phyloP scores from a whole-genome alignment of 371 early-diverging fungal genomes.

The Fennellomyces sp. region DNA sequence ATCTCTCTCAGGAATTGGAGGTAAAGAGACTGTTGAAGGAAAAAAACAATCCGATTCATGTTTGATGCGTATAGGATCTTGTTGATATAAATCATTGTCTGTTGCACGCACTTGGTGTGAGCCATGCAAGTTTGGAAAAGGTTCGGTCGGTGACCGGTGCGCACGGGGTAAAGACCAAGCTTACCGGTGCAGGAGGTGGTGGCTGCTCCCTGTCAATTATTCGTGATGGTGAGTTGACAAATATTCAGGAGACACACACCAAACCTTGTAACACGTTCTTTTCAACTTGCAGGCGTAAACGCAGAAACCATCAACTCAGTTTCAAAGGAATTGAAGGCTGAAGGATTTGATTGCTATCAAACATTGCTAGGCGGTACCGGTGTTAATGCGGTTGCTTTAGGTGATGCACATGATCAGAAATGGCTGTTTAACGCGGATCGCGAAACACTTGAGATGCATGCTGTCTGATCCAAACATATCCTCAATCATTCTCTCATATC shows the following conservation, averaged over 20 bases:
- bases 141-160: slow-evolving; percentile 69
- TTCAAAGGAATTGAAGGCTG: slow-evolving; percentile 40
- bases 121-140: slow-evolving; percentile 82
- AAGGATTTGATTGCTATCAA: slow-evolving; percentile 75
- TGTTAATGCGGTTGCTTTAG: slow-evolving; percentile 44
- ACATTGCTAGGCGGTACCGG: slow-evolving; percentile 80
- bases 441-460: slow-evolving; percentile 21
- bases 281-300: slow-evolving; percentile 26
- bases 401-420: slow-evolving; percentile 15
- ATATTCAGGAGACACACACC: neutral
- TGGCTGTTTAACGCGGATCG: slow-evolving; percentile 36
- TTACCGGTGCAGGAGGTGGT: slow-evolving; percentile 98
- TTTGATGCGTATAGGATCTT: slow-evolving; percentile 51
- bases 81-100: slow-evolving; percentile 86
- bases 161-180: slow-evolving; percentile 75
- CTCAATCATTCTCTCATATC: neutral
- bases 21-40: slow-evolving; percentile 15
- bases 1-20: slow-evolving; percentile 38
- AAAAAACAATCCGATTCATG: neutral
- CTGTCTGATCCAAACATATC: neutral
- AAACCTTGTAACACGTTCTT: too few relatives aligned
- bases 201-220: slow-evolving; percentile 91
- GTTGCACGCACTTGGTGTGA: slow-evolving; percentile 76
- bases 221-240: slow-evolving; percentile 57
- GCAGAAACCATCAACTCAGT: slow-evolving; percentile 45